A percentile compares a stretch with the other conserved stretches of the same genome.
Evolutionary conservation across 352 stramenopile species (phyloP).

Genomic region (Phytophthora idaei): DNA sequence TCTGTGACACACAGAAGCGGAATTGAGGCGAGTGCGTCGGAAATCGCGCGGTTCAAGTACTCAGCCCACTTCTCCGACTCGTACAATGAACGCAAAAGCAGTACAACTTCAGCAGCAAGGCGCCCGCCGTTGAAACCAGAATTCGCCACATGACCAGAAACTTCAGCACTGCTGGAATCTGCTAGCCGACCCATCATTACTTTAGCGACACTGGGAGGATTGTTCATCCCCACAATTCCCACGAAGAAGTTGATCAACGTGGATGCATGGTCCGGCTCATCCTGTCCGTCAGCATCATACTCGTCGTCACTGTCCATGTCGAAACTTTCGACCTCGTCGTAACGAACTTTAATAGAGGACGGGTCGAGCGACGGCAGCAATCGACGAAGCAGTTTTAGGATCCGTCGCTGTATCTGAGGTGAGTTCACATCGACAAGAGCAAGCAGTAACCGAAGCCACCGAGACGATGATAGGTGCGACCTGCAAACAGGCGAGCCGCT

Average conservation of each 20-base stretch:
- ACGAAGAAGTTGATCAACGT: conserved; percentile 82
- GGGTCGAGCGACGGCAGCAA: conserved; percentile 80
- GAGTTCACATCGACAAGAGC: conserved; percentile 78
- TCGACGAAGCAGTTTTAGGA: conserved; percentile 82
- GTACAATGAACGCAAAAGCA: conserved; percentile 85
- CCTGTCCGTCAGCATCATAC: conserved; percentile 57
- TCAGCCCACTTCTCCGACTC: conserved; percentile 73
- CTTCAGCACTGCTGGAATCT: conserved; percentile 9
- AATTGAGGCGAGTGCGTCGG: conserved; percentile 56
- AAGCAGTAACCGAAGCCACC: conserved; percentile 84
- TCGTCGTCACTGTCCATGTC: conserved; percentile 88
- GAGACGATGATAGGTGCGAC: conserved; percentile 83
- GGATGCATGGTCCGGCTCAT: conserved; percentile 59
- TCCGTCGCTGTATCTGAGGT: conserved; percentile 76
- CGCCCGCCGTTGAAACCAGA: conserved; percentile 47
- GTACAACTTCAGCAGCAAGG: conserved; percentile 74
- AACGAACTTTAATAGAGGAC: conserved; percentile 58
- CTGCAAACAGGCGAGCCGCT: conserved; percentile 83
- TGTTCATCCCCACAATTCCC: conserved; percentile 71
- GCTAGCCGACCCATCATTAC: conserved; percentile 49
- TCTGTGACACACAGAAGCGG: conserved; percentile 53
- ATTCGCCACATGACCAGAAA: neutral
- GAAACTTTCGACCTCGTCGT: conserved; percentile 74
- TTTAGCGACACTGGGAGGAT: conserved; percentile 71
- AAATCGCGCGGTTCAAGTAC: conserved; percentile 70